phyloP scores from a whole-genome alignment of 106 monocot species.

The Cymbidium sinense region DNA sequence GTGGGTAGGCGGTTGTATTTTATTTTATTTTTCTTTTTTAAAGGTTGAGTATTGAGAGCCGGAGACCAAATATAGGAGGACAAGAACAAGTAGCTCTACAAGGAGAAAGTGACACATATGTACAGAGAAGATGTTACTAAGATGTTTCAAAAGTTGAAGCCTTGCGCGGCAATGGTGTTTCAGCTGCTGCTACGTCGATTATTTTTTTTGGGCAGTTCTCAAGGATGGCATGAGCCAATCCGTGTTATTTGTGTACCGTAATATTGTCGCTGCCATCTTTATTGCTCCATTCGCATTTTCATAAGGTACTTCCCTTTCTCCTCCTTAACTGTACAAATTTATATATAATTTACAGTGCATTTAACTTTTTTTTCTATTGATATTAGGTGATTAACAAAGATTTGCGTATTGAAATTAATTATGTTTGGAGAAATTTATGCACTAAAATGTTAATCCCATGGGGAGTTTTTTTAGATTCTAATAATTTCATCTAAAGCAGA shows the following conservation, averaged over 20 bases:
- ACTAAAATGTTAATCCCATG: neutral
- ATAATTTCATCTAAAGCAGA: constrained; percentile 20
- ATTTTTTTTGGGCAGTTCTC: constrained; percentile 31
- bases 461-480: too few relatives aligned
- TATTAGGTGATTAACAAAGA: too few relatives aligned
- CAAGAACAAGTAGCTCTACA: too few relatives aligned
- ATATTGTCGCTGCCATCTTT: constrained; percentile 30
- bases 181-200: constrained; percentile 47
- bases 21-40: too few relatives aligned
- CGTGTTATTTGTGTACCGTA: constrained; percentile 50
- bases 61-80: too few relatives aligned
- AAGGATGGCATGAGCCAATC: constrained; percentile 55
- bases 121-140: too few relatives aligned
- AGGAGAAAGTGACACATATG: too few relatives aligned
- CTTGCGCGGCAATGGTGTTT: constrained; percentile 41
- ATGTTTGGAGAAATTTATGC: too few relatives aligned
- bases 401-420: too few relatives aligned
- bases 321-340: neutral
- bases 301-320: constrained; percentile 24
- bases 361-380: too few relatives aligned
- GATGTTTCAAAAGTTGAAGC: constrained; percentile 24
- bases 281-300: constrained; percentile 53
- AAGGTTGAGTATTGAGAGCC: too few relatives aligned
- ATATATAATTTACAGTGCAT: neutral
- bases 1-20: too few relatives aligned